phyloP scores from a whole-genome alignment of 176 grass and related monocot genomes.

The Raddia guianensis region DNA sequence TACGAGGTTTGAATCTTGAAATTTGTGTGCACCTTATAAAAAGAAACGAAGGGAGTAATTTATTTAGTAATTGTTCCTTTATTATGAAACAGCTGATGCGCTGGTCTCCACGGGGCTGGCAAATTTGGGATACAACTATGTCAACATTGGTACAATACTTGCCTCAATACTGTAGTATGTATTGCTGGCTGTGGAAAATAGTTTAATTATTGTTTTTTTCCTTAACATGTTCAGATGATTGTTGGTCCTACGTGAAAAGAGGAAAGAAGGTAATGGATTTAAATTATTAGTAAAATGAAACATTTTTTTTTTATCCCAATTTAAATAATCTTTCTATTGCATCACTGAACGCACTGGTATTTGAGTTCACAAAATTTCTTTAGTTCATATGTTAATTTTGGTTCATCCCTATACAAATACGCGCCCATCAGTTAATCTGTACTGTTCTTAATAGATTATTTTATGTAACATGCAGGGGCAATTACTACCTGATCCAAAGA shows the following conservation, averaged over 20 bases:
- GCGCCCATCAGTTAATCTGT: neutral
- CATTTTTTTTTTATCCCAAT: neutral
- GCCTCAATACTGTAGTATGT: neutral
- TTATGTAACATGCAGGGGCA: slow-evolving; percentile 55
- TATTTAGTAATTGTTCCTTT: neutral
- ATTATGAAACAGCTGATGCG: slow-evolving; percentile 71
- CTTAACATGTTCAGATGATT: slow-evolving; percentile 69
- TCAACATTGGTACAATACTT: slow-evolving; percentile 75
- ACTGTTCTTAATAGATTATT: neutral
- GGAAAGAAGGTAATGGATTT: slow-evolving; percentile 51
- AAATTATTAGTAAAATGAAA: neutral
- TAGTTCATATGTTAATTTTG: slow-evolving; percentile 1
- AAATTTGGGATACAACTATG: slow-evolving; percentile 71
- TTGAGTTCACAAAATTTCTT: neutral
- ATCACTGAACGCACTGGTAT: neutral
- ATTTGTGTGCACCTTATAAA: no score
- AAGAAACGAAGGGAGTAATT: no score
- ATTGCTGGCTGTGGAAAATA: neutral
- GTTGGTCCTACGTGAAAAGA: slow-evolving; percentile 71
- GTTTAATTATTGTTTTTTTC: neutral
- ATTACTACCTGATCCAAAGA: slow-evolving; percentile 83
- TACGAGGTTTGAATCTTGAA: no score
- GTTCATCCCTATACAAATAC: neutral
- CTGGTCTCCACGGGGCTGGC: slow-evolving; percentile 80
- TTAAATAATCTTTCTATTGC: neutral